These are phyloP conservation scores for Echinosophora koreensis DNA, from an alignment of 306 rosid species.

Conservation along the genomic window DNA sequence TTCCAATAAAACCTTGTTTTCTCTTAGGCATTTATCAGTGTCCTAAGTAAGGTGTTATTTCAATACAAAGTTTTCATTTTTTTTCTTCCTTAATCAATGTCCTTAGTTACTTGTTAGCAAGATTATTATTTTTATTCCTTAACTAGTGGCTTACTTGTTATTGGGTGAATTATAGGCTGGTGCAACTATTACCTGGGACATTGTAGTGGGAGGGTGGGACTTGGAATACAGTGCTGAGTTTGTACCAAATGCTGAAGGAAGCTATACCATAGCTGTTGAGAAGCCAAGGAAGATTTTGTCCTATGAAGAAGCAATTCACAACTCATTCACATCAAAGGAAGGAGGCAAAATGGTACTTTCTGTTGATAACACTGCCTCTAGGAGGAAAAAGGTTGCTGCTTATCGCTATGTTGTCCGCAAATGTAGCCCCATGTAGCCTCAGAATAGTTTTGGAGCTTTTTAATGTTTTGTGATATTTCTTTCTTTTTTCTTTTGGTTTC, in stretches of 20 bases:
- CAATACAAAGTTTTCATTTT: too few species aligned
- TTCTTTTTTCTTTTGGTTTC: background rate
- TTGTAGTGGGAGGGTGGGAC: conserved; percentile 98
- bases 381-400: conserved; percentile 87
- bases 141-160: background rate
- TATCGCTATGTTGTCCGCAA: conserved; percentile 90
- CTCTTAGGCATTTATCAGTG: too few species aligned
- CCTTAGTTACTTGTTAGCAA: too few species aligned
- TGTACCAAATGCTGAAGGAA: conserved; percentile 74
- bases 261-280: conserved; percentile 86
- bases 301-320: conserved; percentile 83
- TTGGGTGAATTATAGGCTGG: conserved; percentile 65
- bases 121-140: too few species aligned
- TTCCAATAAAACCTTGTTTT: too few species aligned
- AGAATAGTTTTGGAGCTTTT: conserved; percentile 26
- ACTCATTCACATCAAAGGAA: conserved; percentile 78
- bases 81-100: too few species aligned
- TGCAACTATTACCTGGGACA: conserved; percentile 94
- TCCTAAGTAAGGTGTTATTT: too few species aligned
- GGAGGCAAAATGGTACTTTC: conserved; percentile 89
- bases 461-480: conserved; percentile 32
- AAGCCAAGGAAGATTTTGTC: conserved; percentile 70
- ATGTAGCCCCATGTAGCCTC: conserved; percentile 51
- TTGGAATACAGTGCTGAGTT: conserved; percentile 95
- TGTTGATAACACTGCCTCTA: conserved; percentile 82